Percentiles rank a stretch among this genome's conserved stretches.
Conservation (phyloP, 2,329 filamentous ascomycete species). For the Fusarium sp. region DNA sequence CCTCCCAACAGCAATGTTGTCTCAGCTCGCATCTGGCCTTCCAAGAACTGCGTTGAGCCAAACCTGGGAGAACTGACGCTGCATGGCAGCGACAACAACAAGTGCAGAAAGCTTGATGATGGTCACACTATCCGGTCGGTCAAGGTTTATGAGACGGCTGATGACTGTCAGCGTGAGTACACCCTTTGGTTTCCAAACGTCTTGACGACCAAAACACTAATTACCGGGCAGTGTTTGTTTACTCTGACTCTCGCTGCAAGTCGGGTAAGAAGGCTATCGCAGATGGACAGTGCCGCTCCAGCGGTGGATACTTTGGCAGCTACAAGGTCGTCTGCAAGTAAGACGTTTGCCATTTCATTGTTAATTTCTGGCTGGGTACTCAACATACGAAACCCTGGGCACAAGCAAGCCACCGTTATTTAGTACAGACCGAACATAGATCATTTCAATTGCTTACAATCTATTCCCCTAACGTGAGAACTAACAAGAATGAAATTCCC, state of each 20-base stretch:
- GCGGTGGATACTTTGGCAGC: constrained; percentile 8
- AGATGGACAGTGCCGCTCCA: constrained; percentile 20
- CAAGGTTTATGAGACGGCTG: constrained; percentile 15
- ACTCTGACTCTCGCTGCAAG: constrained; percentile 17
- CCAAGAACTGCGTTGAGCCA: constrained; percentile 13
- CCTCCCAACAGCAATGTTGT: constrained; percentile 22
- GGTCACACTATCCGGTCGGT: constrained; percentile 15
- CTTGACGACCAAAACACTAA: neutral
- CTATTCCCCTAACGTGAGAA: no score
- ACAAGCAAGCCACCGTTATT: no score
- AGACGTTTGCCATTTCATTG: neutral
- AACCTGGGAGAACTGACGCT: constrained; percentile 24
- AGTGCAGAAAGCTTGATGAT: constrained; percentile 18
- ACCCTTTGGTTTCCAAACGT: fast-evolving
- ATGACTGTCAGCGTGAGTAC: constrained; percentile 20
- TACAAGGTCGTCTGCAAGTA: constrained; percentile 23
- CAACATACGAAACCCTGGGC: no score
- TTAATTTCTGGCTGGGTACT: no score
- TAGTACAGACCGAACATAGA: no score
- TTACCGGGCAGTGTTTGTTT: constrained; percentile 7
- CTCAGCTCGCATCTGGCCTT: constrained; percentile 26
- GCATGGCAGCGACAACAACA: constrained; percentile 7
- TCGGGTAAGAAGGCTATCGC: constrained; percentile 26
- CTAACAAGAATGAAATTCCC: no score
- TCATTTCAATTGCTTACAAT: no score